Percentiles rank a stretch among this genome's conserved stretches.
These are phyloP conservation scores for Colletotrichum sp. DNA, from an alignment of 2,329 filamentous ascomycete species.

Conservation along the genomic window DNA sequence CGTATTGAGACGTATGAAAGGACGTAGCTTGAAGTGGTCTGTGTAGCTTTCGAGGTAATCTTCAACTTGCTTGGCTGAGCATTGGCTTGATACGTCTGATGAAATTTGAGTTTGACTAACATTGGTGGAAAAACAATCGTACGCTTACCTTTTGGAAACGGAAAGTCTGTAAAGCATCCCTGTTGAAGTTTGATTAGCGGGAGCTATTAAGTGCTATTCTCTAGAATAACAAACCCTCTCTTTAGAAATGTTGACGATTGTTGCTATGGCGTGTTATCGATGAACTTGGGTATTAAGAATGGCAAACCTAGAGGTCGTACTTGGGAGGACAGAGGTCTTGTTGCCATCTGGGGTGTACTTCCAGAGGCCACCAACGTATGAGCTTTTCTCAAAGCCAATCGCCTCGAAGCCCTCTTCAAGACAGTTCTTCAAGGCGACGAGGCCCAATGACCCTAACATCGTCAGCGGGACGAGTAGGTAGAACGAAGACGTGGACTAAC, in stretches of 20 bases:
- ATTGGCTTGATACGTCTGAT: slow-evolving; percentile 28
- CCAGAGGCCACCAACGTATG: slow-evolving; percentile 48
- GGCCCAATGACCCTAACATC: slow-evolving; percentile 36
- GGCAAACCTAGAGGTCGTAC: slow-evolving; percentile 3
- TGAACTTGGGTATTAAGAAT: background rate
- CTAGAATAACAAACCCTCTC: slow-evolving; percentile 27
- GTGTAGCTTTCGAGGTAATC: slow-evolving; percentile 38
- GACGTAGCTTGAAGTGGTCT: slow-evolving; percentile 33
- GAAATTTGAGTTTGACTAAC: background rate
- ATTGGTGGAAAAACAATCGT: too few species aligned
- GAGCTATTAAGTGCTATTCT: background rate
- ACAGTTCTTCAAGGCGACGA: slow-evolving; percentile 46
- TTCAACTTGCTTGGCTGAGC: slow-evolving; percentile 28
- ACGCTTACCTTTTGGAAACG: slow-evolving; percentile 27
- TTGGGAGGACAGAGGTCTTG: slow-evolving; percentile 40
- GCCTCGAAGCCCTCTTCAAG: slow-evolving; percentile 49
- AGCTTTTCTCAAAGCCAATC: slow-evolving; percentile 46
- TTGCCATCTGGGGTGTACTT: slow-evolving; percentile 40
- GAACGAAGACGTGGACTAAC: background rate
- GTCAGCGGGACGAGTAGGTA: background rate
- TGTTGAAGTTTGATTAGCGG: slow-evolving; percentile 18
- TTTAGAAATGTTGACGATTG: slow-evolving; percentile 36
- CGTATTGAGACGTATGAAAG: slow-evolving; percentile 29
- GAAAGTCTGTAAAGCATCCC: slow-evolving; percentile 41
- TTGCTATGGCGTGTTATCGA: slow-evolving; percentile 20